Base-by-base conservation (phyloP, 1,284 basidiomycete species). In the Austroboletus rostrupii region DNA sequence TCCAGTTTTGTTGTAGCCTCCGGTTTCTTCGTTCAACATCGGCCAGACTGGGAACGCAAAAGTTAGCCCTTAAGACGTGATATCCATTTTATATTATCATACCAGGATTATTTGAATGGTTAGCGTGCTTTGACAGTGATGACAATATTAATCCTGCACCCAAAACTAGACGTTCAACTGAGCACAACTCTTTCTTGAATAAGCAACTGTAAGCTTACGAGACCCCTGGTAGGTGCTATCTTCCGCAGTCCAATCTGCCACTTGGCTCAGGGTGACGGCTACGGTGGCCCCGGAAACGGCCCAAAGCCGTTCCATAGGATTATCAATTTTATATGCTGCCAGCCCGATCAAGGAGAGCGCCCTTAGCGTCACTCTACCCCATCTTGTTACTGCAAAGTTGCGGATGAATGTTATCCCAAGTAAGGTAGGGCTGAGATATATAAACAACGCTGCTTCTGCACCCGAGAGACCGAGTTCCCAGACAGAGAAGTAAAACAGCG, bases 401-500 rank as follows among this genome's bases (percentile, higher is more conserved):
- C 72, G 70, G 43, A 83, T 49, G 1, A 71, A 60, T 0, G 70
- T 57, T 33, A 79, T 69, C 2, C 74, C 71, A 16, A 93, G 75
- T 5, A 89, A 58, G 17, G 78, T 60, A 0, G 90, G 89, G 0
- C 90, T 81, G 20, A 93, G 74, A 13, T 82, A 79, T 5, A 78
- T 74, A 5, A 91, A 70, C 5, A 91, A 69, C 0, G 87, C 79
- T 6, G 87, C 71, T 64, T 92, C 90, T 29, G 85, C 80, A 3
- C 90, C 89, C n/a, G 87, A 78, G 44, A 87, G 75, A 43, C 84
- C 88, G 17, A 95, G 82, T 61, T 90, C 79, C 92, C 91, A 95
- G 8, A 95, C 85, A 21, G 89, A 92, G 72, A 91, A 94, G 70
- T 94, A 97, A 72, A 96, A 97, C 7, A 97, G 78, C 35, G 87